Evolutionary conservation across 345 rosid species (phyloP), one percentile per base, ranked within the genome.

Genomic region (Euclidium syriacum): DNA sequence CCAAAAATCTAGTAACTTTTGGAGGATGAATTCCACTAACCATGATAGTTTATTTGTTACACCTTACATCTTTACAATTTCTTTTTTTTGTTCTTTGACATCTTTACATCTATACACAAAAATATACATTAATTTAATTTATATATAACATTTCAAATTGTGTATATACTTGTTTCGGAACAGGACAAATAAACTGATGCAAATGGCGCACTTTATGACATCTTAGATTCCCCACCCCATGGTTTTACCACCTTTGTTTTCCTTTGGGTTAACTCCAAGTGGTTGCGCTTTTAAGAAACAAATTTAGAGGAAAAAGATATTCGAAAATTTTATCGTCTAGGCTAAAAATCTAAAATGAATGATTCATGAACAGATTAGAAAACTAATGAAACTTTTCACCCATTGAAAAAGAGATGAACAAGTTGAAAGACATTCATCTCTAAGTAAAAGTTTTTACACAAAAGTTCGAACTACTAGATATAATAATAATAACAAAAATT

Each of bases 1-100:
- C 44, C 49, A 58, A 59, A 72, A 59, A 58, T 60, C 58, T 65
- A 59, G 67, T 66, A 72, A 47, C 67, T 65, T 72, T 72, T 65
- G 51, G 58, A 65, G 51, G 76, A 59, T 52, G 55, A 58, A 36
- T 59, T 65, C 62, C 72, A 72, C 67, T 72, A 22, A 65, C 44
- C 54, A 25, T 50, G 58, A 22, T 58, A 34, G 35, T 52, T 65
- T 58, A 58, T 58, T 39, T 65, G 50, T 51, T 52, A 22, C 46
- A 55, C 23, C 30, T 44, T 54, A 30, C 10, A 51, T 12, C 62
- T 6, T 53, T 30, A 61, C 46, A 53, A n/a, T n/a, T n/a, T n/a
- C n/a, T n/a, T n/a, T n/a, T n/a, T n/a, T n/a, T n/a, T n/a, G n/a
- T n/a, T n/a, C n/a, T n/a, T n/a, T n/a, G n/a, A 29, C 33, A 29